Base-by-base conservation (phyloP, 148 eudicot genomes). In the Linanthus parryae region DNA sequence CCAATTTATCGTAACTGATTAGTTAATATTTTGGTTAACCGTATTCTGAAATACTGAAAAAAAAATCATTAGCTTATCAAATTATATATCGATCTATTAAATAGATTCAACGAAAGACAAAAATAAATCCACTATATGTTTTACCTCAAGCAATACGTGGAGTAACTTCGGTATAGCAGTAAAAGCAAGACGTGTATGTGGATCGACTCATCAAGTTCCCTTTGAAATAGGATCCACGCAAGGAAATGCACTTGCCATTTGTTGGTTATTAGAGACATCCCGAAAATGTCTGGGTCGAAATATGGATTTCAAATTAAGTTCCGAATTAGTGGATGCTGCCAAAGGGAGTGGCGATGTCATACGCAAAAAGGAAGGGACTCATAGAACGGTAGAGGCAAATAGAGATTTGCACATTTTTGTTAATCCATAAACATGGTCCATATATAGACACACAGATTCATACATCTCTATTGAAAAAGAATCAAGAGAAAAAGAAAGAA, bases 391-490 rank as follows among this genome's bases (percentile, higher is more conserved):
- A 31, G 10, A 31, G 5, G 35, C 35, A 31, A 31, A 31, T 31
- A 31, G 35, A 31, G 35, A 5, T 31, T 38, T 38, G 43, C 11
- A 38, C 15, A 38, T 38, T 38, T 38, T 38, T n/a, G 9, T 38
- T 8, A 38, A 38, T 38, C 43, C 43, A 38, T 38, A 38, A 38
- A 38, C 43, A 38, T 6, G 15, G 14, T 38, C 43, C 14, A 38
- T 38, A n/a, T 38, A 38, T 38, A 38, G 43, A 38, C 43, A 38
- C 43, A 38, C 4, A 38, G 43, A 38, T 38, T 11, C 43, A 38
- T 38, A 38, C 9, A 38, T 38, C 43, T 38, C 7, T 31, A 38
- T 38, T n/a, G 43, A n/a, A 38, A 38, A 38, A 38, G 43, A 38
- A 38, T 38, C 43, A 38, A 38, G 15, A 7, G 11, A 38, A 38